Percentiles rank a stretch among this genome's conserved stretches.
These are phyloP conservation scores for Globisporangium echinulatum DNA, from an alignment of 352 stramenopile genomes.

Conservation along the genomic window DNA sequence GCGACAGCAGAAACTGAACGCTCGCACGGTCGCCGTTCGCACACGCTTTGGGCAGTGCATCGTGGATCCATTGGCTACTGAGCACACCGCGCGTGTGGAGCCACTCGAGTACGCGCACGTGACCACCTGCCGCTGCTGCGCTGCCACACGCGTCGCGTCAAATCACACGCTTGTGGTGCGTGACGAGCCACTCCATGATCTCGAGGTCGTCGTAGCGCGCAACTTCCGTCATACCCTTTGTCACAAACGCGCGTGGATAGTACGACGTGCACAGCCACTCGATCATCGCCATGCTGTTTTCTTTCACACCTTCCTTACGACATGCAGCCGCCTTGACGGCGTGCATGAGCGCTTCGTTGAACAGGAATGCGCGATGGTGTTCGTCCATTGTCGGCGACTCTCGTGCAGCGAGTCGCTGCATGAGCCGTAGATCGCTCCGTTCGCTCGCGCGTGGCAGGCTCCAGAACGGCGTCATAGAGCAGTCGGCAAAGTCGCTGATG, in stretches of 20 bases:
- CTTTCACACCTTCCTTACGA: too few species aligned
- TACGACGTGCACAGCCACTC: conserved; percentile 6
- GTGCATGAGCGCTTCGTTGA: not conserved
- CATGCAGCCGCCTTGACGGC: not conserved
- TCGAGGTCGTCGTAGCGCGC: not conserved
- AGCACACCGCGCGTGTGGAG: not conserved
- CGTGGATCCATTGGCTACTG: not conserved
- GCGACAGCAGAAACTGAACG: conserved; percentile 1
- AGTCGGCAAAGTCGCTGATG: conserved; percentile 13
- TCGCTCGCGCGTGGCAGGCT: not conserved
- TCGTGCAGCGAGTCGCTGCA: conserved; percentile 1
- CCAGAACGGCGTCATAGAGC: not conserved
- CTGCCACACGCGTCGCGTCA: not conserved
- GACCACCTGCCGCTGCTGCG: not conserved
- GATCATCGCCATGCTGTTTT: not conserved
- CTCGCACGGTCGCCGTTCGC: not conserved
- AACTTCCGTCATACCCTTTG: not conserved
- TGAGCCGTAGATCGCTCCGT: not conserved
- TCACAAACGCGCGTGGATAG: not conserved
- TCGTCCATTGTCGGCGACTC: conserved; percentile 1
- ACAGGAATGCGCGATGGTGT: not conserved
- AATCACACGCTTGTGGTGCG: not conserved
- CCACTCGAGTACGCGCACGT: conserved; percentile 2
- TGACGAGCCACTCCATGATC: not conserved
- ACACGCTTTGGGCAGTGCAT: not conserved